Evolutionary conservation across 2,329 filamentous ascomycete genomes (phyloP).

Genomic region (Cytospora schulzeri): DNA sequence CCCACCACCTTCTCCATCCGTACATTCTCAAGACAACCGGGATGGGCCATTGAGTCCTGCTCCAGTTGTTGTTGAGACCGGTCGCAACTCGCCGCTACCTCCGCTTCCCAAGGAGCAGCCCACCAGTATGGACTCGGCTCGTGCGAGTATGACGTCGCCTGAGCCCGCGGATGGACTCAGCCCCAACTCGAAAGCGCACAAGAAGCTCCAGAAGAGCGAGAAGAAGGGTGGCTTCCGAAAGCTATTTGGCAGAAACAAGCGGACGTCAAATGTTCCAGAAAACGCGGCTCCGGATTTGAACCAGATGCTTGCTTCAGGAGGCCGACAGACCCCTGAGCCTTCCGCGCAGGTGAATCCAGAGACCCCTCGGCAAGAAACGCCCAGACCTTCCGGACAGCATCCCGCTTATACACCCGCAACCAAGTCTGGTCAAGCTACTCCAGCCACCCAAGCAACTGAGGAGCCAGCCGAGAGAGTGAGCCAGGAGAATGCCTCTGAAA

Average conservation of each 20-base stretch:
- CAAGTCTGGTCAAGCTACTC: conserved; percentile 9
- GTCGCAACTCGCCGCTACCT: conserved; percentile 44
- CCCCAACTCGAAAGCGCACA: conserved; percentile 48
- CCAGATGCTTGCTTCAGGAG: conserved; percentile 49
- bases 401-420: conserved; percentile 10
- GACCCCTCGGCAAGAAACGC: conserved; percentile 23
- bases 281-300: conserved; percentile 55
- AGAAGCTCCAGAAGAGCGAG: conserved; percentile 34
- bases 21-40: conserved; percentile 32
- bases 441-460: conserved; percentile 30
- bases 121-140: conserved; percentile 39
- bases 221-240: conserved; percentile 59
- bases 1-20: conserved; percentile 33
- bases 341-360: conserved; percentile 11
- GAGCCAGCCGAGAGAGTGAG: conserved; percentile 29
- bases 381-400: conserved; percentile 5
- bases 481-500: conserved; percentile 45
- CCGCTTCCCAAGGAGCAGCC: conserved; percentile 42
- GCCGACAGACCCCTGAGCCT: conserved; percentile 8
- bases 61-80: conserved; percentile 29
- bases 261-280: conserved; percentile 58
- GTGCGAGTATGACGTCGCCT: conserved; percentile 44
- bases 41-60: conserved; percentile 16
- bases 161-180: conserved; percentile 41
- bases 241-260: conserved; percentile 67